phyloP scores from a whole-genome alignment of 441 rosid genomes.

The Adansonia gregorii region DNA sequence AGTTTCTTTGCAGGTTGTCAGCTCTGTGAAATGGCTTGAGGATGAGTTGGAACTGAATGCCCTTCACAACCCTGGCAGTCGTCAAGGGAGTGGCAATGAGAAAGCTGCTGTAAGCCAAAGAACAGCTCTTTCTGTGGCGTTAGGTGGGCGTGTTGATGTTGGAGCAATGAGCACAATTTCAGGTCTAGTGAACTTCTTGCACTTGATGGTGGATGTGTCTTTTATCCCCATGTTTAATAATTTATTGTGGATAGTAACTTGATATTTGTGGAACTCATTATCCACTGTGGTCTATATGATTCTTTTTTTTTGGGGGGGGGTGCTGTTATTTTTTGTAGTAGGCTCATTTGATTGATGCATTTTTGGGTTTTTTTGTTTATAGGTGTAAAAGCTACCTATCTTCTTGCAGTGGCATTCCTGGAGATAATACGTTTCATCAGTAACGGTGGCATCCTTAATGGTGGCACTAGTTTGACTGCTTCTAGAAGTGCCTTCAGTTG shows the following conservation, averaged over 20 bases:
- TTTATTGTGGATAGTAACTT: slow-evolving; percentile 25
- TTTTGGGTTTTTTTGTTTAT: neutral
- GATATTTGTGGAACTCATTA: neutral
- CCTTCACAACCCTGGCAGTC: slow-evolving; percentile 92
- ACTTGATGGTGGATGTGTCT: slow-evolving; percentile 24
- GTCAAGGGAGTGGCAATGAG: slow-evolving; percentile 90
- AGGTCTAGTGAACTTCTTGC: slow-evolving; percentile 51
- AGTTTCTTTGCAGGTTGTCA: slow-evolving; percentile 70
- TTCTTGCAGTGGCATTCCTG: slow-evolving; percentile 95
- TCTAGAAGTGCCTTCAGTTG: slow-evolving; percentile 98
- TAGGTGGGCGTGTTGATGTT: slow-evolving; percentile 91
- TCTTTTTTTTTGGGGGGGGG: neutral
- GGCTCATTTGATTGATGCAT: slow-evolving; percentile 21
- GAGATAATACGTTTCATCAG: slow-evolving; percentile 96
- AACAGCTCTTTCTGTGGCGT: slow-evolving; percentile 90
- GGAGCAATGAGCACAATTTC: slow-evolving; percentile 90
- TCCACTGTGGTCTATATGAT: neutral
- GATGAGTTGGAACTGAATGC: slow-evolving; percentile 98
- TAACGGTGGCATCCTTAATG: slow-evolving; percentile 98
- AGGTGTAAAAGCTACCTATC: slow-evolving; percentile 99
- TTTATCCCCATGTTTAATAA: slow-evolving; percentile 16
- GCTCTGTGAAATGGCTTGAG: slow-evolving; percentile 99
- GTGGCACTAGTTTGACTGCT: slow-evolving; percentile 61
- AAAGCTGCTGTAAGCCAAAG: slow-evolving; percentile 90
- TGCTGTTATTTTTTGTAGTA: neutral